Percentiles rank a stretch among this genome's conserved stretches.
These are phyloP conservation scores for Lentinula novae-zelandiae DNA, from an alignment of 1,284 basidiomycete genomes.

Conservation along the genomic window DNA sequence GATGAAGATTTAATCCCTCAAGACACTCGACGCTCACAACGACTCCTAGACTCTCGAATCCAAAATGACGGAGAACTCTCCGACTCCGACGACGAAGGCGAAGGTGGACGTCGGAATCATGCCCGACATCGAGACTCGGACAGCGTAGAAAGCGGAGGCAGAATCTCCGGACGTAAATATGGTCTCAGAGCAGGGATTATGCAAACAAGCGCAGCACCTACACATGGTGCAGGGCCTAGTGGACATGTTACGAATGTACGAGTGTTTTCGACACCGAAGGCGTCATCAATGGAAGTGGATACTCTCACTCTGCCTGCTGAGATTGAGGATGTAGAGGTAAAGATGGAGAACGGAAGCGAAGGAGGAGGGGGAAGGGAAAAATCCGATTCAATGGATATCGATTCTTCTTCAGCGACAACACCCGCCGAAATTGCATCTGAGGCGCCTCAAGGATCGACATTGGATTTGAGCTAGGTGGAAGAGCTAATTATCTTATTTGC, in stretches of 20 bases:
- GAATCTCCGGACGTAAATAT: constrained; percentile 50
- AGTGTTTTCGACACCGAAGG: constrained; percentile 30
- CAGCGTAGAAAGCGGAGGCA: constrained; percentile 34
- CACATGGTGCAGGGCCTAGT: constrained; percentile 71
- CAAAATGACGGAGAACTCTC: constrained; percentile 81
- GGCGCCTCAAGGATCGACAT: background rate
- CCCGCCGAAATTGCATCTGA: background rate
- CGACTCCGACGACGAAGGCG: constrained; percentile 85
- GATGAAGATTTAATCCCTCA: constrained; percentile 79
- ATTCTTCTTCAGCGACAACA: constrained; percentile 3
- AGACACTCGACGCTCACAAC: constrained; percentile 69
- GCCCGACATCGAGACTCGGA: constrained; percentile 52
- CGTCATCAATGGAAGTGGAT: constrained; percentile 2
- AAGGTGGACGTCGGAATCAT: constrained; percentile 71
- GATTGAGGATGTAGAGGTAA: background rate
- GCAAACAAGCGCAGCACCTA: constrained; percentile 51
- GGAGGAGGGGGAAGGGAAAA: background rate
- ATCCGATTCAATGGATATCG: constrained; percentile 4
- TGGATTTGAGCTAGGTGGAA: background rate
- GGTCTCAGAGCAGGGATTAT: constrained; percentile 68
- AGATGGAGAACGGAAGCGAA: constrained; percentile 5
- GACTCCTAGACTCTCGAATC: constrained; percentile 67
- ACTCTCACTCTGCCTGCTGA: background rate
- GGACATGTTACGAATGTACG: constrained; percentile 50
- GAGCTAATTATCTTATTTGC: background rate